These are phyloP conservation scores for Fusarium praegraminearum DNA, from an alignment of 2,329 filamentous ascomycete species.

Conservation along the genomic window DNA sequence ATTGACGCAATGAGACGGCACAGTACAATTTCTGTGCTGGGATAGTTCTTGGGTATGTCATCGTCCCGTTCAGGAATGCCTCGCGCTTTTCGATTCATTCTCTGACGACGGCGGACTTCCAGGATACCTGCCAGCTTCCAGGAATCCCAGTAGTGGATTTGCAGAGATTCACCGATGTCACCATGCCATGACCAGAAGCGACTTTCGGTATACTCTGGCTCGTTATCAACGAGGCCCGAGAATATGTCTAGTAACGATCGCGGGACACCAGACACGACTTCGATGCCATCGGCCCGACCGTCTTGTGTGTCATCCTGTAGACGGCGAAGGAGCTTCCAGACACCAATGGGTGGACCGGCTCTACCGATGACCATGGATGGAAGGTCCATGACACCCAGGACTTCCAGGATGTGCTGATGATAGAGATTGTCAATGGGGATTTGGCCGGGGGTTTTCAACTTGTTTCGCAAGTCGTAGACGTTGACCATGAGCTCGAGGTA, in stretches of 20 bases:
- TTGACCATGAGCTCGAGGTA: constrained; percentile 44
- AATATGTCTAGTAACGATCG: constrained; percentile 41
- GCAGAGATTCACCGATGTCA: constrained; percentile 40
- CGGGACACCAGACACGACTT: constrained; percentile 40
- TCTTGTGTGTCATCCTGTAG: constrained; percentile 29
- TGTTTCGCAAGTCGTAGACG: constrained; percentile 33
- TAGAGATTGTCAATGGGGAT: constrained; percentile 29
- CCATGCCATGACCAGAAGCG: constrained; percentile 41
- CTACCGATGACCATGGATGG: constrained; percentile 38
- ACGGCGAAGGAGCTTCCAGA: constrained; percentile 42
- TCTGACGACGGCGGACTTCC: constrained; percentile 37
- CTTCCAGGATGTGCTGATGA: constrained; percentile 37
- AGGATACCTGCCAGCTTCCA: constrained; percentile 42
- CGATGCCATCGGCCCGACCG: constrained; percentile 23
- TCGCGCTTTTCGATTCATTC: constrained; percentile 22
- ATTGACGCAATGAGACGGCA: constrained; percentile 42
- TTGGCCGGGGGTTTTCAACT: constrained; percentile 15
- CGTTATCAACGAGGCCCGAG: constrained; percentile 31
- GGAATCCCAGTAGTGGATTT: constrained; percentile 42
- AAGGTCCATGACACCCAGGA: constrained; percentile 44
- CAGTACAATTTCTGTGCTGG: constrained; percentile 36
- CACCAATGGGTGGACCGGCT: constrained; percentile 25
- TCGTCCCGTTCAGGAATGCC: background rate
- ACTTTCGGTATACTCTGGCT: constrained; percentile 39
- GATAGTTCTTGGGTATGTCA: background rate